Evolutionary conservation across 805 yeast genomes (phyloP).

Genomic region (Metschnikowia amazonensis): DNA sequence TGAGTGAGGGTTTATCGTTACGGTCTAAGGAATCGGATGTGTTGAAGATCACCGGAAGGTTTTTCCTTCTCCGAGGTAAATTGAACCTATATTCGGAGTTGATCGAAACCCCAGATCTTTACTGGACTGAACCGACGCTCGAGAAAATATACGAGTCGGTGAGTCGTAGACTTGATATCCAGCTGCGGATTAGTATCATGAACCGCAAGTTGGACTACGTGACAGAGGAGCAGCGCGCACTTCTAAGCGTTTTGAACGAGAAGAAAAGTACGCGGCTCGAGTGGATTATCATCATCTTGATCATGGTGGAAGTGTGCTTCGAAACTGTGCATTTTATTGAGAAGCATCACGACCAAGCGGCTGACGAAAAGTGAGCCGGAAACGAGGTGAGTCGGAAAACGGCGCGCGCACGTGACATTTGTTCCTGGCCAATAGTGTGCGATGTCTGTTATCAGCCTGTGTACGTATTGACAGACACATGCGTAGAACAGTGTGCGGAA

Average conservation of each 20-base stretch:
- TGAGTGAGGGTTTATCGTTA: slow-evolving; percentile 57
- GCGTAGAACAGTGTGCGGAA: slow-evolving; percentile 1
- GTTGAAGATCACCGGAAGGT: slow-evolving; percentile 64
- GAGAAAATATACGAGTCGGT: slow-evolving; percentile 72
- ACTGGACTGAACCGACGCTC: slow-evolving; percentile 87
- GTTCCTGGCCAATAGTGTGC: not conserved
- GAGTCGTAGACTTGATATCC: slow-evolving; percentile 68
- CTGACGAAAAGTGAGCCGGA: not conserved
- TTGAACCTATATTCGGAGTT: slow-evolving; percentile 82
- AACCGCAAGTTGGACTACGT: slow-evolving; percentile 88
- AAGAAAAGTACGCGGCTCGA: slow-evolving; percentile 73
- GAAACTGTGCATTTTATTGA: slow-evolving; percentile 75
- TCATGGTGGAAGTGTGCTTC: slow-evolving; percentile 80
- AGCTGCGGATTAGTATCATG: slow-evolving; percentile 71
- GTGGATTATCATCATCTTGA: slow-evolving; percentile 82
- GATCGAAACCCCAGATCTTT: slow-evolving; percentile 87
- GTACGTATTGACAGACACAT: not conserved
- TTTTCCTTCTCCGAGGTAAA: slow-evolving; percentile 75
- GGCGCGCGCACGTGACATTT: slow-evolving; percentile 1
- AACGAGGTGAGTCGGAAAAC: too few relatives aligned
- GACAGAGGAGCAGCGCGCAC: slow-evolving; percentile 79
- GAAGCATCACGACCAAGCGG: slow-evolving; percentile 24
- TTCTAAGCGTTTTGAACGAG: slow-evolving; percentile 71
- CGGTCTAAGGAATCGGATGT: slow-evolving; percentile 54
- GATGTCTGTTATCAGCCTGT: not conserved